Evolutionary conservation across 768 basidiomycete genomes (phyloP).

Genomic region (Podaxis sp.): DNA sequence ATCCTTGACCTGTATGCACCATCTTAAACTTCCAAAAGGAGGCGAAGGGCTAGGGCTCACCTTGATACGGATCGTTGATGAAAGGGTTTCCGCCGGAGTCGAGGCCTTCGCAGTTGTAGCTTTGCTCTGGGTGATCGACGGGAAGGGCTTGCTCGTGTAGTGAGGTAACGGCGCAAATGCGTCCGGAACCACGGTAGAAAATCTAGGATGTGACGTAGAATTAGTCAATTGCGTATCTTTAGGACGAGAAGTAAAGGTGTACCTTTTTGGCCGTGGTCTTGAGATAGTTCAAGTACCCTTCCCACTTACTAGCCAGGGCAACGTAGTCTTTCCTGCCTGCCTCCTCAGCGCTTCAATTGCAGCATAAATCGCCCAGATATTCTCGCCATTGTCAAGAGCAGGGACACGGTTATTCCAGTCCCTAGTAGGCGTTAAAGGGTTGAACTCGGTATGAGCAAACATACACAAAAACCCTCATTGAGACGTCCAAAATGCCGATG

Average conservation of each 20-base stretch:
- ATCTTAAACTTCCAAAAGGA: neutral
- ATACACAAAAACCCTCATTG: neutral
- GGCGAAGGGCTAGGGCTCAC: neutral
- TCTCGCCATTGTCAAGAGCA: slow-evolving; percentile 21
- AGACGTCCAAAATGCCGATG: neutral
- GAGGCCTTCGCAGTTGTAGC: slow-evolving; percentile 19
- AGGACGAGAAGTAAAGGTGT: neutral
- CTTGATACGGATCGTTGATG: slow-evolving; percentile 21
- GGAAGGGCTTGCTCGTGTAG: slow-evolving; percentile 18
- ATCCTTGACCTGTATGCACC: slow-evolving; percentile 14
- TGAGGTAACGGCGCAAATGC: slow-evolving; percentile 19
- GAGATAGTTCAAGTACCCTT: slow-evolving; percentile 18
- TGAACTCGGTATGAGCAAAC: slow-evolving; percentile 17
- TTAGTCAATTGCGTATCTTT: neutral
- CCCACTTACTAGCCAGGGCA: slow-evolving; percentile 15
- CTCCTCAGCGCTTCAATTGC: slow-evolving; percentile 16
- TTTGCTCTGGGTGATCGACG: slow-evolving; percentile 17
- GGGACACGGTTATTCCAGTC: slow-evolving; percentile 23
- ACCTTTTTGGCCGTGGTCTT: slow-evolving; percentile 15
- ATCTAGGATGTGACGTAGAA: slow-evolving; percentile 7
- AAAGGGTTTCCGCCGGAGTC: slow-evolving; percentile 13
- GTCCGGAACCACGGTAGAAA: slow-evolving; percentile 19
- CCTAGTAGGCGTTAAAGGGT: slow-evolving; percentile 17
- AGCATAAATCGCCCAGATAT: slow-evolving; percentile 21
- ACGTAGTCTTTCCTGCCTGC: slow-evolving; percentile 11